These are phyloP conservation scores for Penicillium sp. DNA, from an alignment of 2,329 filamentous ascomycete genomes.

Conservation along the genomic window DNA sequence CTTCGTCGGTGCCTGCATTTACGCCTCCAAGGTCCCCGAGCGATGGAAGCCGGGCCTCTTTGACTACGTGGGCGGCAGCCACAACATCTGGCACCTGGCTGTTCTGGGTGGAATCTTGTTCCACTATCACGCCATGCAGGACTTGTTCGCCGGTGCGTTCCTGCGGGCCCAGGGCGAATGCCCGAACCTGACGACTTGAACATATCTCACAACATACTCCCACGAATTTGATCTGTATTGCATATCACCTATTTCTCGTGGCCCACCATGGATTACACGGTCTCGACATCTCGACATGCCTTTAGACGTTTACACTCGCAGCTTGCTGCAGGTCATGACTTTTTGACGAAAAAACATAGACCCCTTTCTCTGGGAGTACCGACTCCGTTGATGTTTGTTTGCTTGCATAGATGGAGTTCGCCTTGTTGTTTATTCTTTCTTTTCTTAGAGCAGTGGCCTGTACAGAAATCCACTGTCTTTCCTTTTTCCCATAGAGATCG, in stretches of 20 bases:
- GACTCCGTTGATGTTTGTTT: slow-evolving; percentile 7
- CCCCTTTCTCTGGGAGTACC: slow-evolving; percentile 3
- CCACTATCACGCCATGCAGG: slow-evolving; percentile 94
- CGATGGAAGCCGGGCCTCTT: slow-evolving; percentile 90
- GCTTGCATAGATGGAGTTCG: slow-evolving; percentile 25
- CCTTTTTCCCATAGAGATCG: not conserved
- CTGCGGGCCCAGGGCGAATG: slow-evolving; percentile 60
- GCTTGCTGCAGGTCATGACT: not conserved
- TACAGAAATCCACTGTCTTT: not conserved
- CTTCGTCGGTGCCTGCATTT: slow-evolving; percentile 78
- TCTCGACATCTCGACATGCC: slow-evolving; percentile 1
- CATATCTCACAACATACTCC: not conserved
- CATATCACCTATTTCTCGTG: slow-evolving; percentile 10
- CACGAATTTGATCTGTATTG: slow-evolving; percentile 5
- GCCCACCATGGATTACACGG: slow-evolving; percentile 5
- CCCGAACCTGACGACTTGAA: slow-evolving; percentile 32
- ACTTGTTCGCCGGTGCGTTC: slow-evolving; percentile 83
- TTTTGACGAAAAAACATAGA: slow-evolving; percentile 13
- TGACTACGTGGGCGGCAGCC: slow-evolving; percentile 91
- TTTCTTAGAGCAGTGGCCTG: slow-evolving; percentile 7
- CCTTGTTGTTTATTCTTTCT: slow-evolving; percentile 5
- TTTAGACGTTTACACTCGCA: slow-evolving; percentile 6
- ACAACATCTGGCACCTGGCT: slow-evolving; percentile 97
- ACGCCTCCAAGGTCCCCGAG: slow-evolving; percentile 90
- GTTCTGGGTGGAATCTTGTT: slow-evolving; percentile 96